Base-by-base conservation (phyloP, 1,284 basidiomycete species). In the Thecaphora thlaspeos region DNA sequence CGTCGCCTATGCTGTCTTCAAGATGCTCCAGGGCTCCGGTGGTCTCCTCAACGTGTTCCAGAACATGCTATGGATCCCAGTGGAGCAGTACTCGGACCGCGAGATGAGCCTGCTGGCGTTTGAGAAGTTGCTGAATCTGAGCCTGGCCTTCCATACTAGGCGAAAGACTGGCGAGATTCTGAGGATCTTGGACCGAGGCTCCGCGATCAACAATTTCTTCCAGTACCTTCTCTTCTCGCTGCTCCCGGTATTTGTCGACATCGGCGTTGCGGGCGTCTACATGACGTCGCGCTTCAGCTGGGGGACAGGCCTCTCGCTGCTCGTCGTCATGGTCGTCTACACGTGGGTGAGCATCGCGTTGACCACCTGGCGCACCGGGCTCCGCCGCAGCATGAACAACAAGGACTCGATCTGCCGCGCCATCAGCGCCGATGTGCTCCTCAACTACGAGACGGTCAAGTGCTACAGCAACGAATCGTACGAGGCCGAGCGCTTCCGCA, bases 381-480 rank as follows among this genome's bases (percentile, higher is more conserved):
- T 91, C 62, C 78, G 79, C 24, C 62, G 73, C 40, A 47, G 64
- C 41, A 57, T 61, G 48, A 67, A 67, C 57, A 69, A 61, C 59
- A 64, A 66, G 44, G 71, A 75, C 56, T 62, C 64, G 44, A 60
- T 65, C 46, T 71, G 61, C 47, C 61, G 65, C 19, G 67, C 66
- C 41, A 76, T 69, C 55, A 71, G 62, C 30, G 70, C 76, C 34
- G 72, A 73, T 52, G 61, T 65, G 14, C 54, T 77, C 9, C 69
- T 76, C 47, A 73, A 74, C 50, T 77, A 71, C 58, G 76, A 78
- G 56, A 74, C 74, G 17, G 74, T 78, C 56, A 89, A 89, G 76
- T 89, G 89, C 79, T 91, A 90, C 76, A 84, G 85, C 28, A 88
- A 89, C 24, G 90, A 93, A 77, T 82, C 84, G 30, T 87, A 89